phyloP scores from a whole-genome alignment of 1,139 yeast genomes.

The Taphrina flavorubra region DNA sequence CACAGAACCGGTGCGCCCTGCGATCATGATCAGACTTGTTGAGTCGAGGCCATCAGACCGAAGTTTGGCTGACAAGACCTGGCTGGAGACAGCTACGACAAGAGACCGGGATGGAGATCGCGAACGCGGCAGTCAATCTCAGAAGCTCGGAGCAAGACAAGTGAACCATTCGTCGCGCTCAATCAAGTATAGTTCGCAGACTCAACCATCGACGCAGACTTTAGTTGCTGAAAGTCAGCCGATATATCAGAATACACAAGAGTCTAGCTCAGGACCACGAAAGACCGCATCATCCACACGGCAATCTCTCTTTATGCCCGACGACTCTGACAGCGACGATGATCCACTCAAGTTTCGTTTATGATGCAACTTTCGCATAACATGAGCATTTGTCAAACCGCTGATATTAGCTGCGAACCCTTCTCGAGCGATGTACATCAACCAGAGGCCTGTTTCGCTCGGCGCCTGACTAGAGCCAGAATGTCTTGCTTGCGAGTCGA shows the following conservation, averaged over 20 bases:
- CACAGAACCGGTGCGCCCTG: not conserved
- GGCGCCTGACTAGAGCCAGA: too few relatives aligned
- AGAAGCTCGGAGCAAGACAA: not conserved
- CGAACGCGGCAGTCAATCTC: not conserved
- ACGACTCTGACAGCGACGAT: constrained; percentile 36
- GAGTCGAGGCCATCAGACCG: constrained; percentile 18
- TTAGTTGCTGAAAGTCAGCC: not conserved
- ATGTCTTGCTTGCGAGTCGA: too few relatives aligned
- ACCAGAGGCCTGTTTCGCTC: too few relatives aligned
- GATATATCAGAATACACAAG: not conserved
- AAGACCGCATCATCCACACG: not conserved
- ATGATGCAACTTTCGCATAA: not conserved
- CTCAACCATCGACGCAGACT: constrained; percentile 5
- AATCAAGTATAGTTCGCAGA: constrained; percentile 1
- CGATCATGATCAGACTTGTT: constrained; percentile 23
- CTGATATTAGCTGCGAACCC: too few relatives aligned
- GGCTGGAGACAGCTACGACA: constrained; percentile 26
- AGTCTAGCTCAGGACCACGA: not conserved
- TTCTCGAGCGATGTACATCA: too few relatives aligned
- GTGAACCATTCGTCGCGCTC: not conserved
- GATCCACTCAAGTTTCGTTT: constrained; percentile 35
- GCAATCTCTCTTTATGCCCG: constrained; percentile 17
- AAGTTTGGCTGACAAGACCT: constrained; percentile 9
- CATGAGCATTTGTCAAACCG: too few relatives aligned
- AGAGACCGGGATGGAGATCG: not conserved